These are phyloP conservation scores for Myxozyma geophila DNA, from an alignment of 805 yeast genomes.

Conservation along the genomic window DNA sequence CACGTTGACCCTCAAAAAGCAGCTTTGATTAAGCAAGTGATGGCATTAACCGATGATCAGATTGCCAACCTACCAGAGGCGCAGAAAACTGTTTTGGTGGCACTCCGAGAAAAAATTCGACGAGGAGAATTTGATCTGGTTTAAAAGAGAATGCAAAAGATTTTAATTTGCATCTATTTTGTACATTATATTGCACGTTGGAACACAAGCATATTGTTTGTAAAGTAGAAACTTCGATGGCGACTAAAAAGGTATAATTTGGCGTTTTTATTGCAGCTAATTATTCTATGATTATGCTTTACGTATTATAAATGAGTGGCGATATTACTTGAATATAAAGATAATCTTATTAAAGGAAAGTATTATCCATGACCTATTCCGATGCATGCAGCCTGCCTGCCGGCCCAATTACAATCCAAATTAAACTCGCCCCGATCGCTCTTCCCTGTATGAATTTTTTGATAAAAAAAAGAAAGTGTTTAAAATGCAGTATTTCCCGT, in stretches of 20 bases:
- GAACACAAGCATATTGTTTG: neutral
- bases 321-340: neutral
- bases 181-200: neutral
- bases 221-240: neutral
- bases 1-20: slow-evolving; percentile 49
- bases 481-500: neutral
- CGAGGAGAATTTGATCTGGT: slow-evolving; percentile 35
- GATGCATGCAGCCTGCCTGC: neutral
- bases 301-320: no score
- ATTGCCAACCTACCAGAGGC: slow-evolving; percentile 55
- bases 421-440: neutral
- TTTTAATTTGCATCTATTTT: neutral
- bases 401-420: neutral
- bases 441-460: neutral
- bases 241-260: neutral
- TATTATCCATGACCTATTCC: neutral
- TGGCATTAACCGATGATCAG: slow-evolving; percentile 58
- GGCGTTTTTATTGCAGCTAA: neutral
- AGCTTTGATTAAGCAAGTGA: slow-evolving; percentile 57
- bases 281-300: neutral
- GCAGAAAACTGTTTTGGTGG: slow-evolving; percentile 51
- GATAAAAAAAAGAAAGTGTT: neutral
- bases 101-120: slow-evolving; percentile 36
- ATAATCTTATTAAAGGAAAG: neutral
- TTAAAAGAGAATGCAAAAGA: neutral